These are phyloP conservation scores for Diaporthe sp. DNA, from an alignment of 2,329 filamentous ascomycete genomes.

Conservation along the genomic window DNA sequence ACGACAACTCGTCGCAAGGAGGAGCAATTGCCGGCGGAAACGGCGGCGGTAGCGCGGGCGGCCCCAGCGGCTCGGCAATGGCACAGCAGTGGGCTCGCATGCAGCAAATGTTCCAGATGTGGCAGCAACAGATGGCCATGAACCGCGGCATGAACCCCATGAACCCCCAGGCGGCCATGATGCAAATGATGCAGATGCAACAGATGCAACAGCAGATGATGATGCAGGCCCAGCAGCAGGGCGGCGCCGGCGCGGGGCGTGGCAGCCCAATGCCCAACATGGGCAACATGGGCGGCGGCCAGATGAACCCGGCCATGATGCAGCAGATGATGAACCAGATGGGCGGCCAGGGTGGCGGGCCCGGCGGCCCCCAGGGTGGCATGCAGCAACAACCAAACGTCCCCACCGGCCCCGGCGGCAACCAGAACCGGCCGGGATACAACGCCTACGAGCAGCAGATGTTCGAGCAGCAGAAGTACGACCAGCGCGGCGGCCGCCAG, in stretches of 20 bases:
- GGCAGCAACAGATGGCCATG: conserved; percentile 89
- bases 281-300: conserved; percentile 18
- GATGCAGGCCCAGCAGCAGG: conserved; percentile 54
- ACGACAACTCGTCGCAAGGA: conserved; percentile 46
- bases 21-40: conserved; percentile 35
- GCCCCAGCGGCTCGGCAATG: conserved; percentile 97
- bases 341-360: conserved; percentile 37
- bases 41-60: conserved; percentile 48
- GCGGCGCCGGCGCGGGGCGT: conserved; percentile 47
- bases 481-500: conserved; percentile 61
- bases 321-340: conserved; percentile 65
- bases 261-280: conserved; percentile 56
- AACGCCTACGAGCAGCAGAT: conserved; percentile 80
- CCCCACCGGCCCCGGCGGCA: conserved; percentile 46
- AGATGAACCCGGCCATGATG: conserved; percentile 67
- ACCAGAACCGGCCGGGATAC: conserved; percentile 66
- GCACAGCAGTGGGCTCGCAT: conserved; percentile 98
- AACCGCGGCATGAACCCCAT: conserved; percentile 74
- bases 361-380: conserved; percentile 42
- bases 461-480: conserved; percentile 85
- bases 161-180: conserved; percentile 57
- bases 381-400: conserved; percentile 52
- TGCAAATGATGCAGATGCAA: conserved; percentile 80
- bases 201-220: conserved; percentile 75
- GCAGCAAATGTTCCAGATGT: conserved; percentile 98